These are phyloP conservation scores for Neurospora sp. DNA, from an alignment of 495 filamentous ascomycete genomes.

Conservation along the genomic window DNA sequence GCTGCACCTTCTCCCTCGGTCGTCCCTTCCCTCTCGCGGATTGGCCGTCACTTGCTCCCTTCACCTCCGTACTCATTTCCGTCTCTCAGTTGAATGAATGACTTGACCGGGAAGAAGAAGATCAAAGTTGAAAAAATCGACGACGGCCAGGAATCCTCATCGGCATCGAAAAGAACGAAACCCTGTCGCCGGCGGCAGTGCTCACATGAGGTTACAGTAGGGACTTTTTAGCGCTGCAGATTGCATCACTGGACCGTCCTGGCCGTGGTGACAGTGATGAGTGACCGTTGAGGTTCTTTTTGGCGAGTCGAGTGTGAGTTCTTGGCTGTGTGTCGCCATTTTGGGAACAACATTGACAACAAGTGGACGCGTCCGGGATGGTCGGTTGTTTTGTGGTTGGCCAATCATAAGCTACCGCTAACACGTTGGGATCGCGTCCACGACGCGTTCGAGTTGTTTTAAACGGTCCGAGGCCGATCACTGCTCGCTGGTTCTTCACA, in stretches of 20 bases:
- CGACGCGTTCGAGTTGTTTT: neutral
- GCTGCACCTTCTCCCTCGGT: neutral
- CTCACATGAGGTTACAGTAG: neutral
- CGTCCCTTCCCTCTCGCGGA: neutral
- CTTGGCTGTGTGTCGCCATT: neutral
- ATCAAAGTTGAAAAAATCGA: neutral
- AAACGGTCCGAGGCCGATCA: neutral
- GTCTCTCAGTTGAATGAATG: neutral
- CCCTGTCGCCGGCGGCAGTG: neutral
- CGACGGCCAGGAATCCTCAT: neutral
- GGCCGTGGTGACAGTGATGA: neutral
- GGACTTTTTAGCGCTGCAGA: neutral
- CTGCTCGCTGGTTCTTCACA: neutral
- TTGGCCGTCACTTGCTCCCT: neutral
- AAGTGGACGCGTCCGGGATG: neutral
- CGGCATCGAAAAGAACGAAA: neutral
- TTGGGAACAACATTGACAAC: neutral
- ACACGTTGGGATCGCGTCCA: neutral
- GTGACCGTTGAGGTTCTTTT: neutral
- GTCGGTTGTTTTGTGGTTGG: neutral
- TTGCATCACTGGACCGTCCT: neutral
- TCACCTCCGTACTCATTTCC: neutral
- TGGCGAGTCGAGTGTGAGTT: neutral
- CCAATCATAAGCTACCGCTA: neutral
- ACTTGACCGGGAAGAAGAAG: neutral